Evolutionary conservation across 2,329 filamentous ascomycete species (phyloP), one percentile per base, ranked within the genome.

Genomic region (Juglanconis sp.): DNA sequence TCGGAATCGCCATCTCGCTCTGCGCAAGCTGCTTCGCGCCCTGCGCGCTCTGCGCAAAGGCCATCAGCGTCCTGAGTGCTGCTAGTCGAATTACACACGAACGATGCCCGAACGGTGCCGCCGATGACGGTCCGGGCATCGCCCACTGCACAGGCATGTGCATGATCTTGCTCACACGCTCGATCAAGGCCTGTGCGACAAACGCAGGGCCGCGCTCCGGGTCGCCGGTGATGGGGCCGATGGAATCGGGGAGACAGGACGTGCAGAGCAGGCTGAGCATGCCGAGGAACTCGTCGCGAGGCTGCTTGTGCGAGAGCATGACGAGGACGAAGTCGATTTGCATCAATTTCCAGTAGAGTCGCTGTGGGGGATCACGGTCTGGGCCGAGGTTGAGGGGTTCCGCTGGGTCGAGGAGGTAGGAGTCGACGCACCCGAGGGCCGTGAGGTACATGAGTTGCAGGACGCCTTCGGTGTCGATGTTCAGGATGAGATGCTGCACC

Each of bases 1-100:
- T 85, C 1, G 90, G 91, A 15, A 96, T 84, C 11, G 87, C 86
- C 46, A 82, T 84, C 3, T 83, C 81, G 71, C 95, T 89, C 5
- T 77, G 76, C 0, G 88, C 89, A 8, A 97, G 80, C 50, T 89
- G 83, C 31, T 79, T 71, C 1, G 83, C 81, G 8, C 88, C 88
- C 67, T 89, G 85, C 0, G 81, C 74, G n/a, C 84, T 84, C 5
- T 79, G 76, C 1, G 85, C 82, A 69, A 92, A 87, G 2, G 81
- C 77, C n/a, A 81, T 76, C 13, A 88, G 74, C 2, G 85, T 80
- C 50, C 79, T 77, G 46, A 88, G 68, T 9, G 81, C 71, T 65
- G 81, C 70, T 72, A 79, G 66, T 60, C 77, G 74, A 63, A 81
- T 72, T 15, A 72, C 70, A 49, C 68, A 71, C 44, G 79, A 77